phyloP scores from a whole-genome alignment of 2,329 filamentous ascomycete genomes.

The Ascocoryne sarcoides region DNA sequence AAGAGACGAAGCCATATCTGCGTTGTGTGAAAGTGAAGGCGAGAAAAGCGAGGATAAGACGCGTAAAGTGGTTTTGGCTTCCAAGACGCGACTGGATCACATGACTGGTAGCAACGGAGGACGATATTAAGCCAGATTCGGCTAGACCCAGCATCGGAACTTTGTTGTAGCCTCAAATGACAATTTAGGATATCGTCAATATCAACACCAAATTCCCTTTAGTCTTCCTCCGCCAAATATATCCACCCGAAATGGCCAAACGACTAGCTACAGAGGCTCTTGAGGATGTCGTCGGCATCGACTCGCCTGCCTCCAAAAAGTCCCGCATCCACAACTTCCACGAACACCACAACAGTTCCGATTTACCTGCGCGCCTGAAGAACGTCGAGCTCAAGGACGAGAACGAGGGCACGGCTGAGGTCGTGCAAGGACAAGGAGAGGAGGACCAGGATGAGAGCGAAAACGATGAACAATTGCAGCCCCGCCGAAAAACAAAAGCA shows the following conservation, averaged over 20 bases:
- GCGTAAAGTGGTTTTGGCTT: no score
- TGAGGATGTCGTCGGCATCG: slow-evolving; percentile 45
- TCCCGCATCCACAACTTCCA: slow-evolving; percentile 37
- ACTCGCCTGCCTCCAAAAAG: slow-evolving; percentile 51
- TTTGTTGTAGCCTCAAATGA: no score
- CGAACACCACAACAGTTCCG: slow-evolving; percentile 20
- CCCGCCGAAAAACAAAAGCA: slow-evolving; percentile 24
- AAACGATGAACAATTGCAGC: slow-evolving; percentile 49
- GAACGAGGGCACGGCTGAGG: slow-evolving; percentile 9
- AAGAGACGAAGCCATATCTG: no score
- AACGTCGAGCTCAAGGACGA: slow-evolving; percentile 15
- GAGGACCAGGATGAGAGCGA: slow-evolving; percentile 31
- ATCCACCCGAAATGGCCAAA: slow-evolving; percentile 37
- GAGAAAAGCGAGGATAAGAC: no score
- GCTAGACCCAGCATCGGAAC: no score
- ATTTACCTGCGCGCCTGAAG: slow-evolving; percentile 25
- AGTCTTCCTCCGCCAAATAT: no score
- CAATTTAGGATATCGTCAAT: no score
- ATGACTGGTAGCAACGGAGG: no score
- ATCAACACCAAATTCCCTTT: no score
- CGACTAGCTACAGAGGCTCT: slow-evolving; percentile 52
- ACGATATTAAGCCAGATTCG: no score
- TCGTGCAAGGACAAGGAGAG: slow-evolving; percentile 24
- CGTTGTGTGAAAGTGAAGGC: no score
- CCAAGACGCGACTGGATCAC: no score